Percentiles rank a stretch among this genome's conserved stretches.
phyloP scores from a whole-genome alignment of 805 yeast species.

The Scheffersomyces amazonensis region DNA sequence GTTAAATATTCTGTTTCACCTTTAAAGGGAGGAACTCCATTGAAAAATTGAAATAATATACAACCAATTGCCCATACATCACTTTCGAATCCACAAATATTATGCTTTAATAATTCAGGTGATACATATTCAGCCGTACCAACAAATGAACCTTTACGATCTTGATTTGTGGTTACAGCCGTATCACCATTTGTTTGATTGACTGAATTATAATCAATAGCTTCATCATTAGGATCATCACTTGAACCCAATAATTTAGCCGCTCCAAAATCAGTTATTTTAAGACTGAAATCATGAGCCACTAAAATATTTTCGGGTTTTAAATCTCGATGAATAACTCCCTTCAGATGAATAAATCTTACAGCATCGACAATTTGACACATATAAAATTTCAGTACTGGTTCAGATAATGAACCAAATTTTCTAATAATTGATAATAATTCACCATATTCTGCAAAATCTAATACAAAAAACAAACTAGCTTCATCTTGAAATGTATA shows the following conservation, averaged over 20 bases:
- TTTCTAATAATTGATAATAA: conserved; percentile 73
- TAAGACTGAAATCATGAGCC: conserved; percentile 79
- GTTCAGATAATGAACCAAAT: conserved; percentile 73
- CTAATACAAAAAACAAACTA: conserved; percentile 86
- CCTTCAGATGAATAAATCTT: conserved; percentile 81
- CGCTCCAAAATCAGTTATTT: conserved; percentile 98
- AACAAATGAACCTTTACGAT: conserved; percentile 69
- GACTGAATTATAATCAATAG: conserved; percentile 25
- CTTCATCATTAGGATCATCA: conserved; percentile 25
- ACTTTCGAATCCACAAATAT: conserved; percentile 77
- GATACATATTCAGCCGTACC: conserved; percentile 82
- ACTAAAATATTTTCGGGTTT: conserved; percentile 92
- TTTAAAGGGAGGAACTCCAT: conserved; percentile 87
- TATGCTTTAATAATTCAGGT: conserved; percentile 79
- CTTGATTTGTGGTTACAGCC: conserved; percentile 32
- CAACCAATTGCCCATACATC: conserved; percentile 97
- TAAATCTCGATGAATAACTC: conserved; percentile 89
- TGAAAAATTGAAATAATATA: conserved; percentile 75
- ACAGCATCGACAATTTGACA: conserved; percentile 89
- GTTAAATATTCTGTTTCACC: conserved; percentile 83
- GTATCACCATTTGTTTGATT: not conserved
- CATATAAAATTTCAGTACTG: conserved; percentile 75
- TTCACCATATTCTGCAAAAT: conserved; percentile 96
- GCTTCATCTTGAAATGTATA: conserved; percentile 94
- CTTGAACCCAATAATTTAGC: conserved; percentile 62